A percentile compares a stretch with the other conserved stretches of the same genome.
Evolutionary conservation across 2,329 filamentous ascomycete genomes (phyloP).

Genomic region (Cladorrhinum sp.): DNA sequence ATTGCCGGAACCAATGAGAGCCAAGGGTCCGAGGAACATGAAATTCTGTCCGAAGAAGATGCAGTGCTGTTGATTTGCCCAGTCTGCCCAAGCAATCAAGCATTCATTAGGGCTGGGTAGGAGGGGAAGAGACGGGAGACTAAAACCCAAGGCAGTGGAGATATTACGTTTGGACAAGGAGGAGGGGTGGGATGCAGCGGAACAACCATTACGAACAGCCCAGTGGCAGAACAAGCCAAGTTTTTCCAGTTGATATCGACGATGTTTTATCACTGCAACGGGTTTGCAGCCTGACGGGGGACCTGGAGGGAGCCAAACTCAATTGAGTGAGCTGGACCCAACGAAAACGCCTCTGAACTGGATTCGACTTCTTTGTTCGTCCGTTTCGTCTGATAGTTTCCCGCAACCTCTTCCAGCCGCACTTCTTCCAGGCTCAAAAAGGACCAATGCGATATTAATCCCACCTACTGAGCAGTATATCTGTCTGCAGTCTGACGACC

Average conservation of each 20-base stretch:
- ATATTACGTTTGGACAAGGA: not conserved
- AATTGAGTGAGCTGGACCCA: not conserved
- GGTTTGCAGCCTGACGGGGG: not conserved
- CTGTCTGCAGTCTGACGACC: no score
- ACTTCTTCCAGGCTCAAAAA: not conserved
- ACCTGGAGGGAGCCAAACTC: no score
- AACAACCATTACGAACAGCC: no score
- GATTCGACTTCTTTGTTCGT: not conserved
- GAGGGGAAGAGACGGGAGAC: not conserved
- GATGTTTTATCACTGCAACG: not conserved
- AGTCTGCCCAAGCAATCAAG: not conserved
- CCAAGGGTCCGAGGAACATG: not conserved
- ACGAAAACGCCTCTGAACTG: not conserved
- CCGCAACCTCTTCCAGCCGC: not conserved
- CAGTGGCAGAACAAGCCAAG: no score
- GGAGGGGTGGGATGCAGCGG: not conserved
- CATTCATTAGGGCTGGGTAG: not conserved
- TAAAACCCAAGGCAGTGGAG: not conserved
- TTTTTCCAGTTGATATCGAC: not conserved
- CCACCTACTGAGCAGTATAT: not conserved
- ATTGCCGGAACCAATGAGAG: not conserved
- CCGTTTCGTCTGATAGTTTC: not conserved
- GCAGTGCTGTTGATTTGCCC: not conserved
- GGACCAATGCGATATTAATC: not conserved
- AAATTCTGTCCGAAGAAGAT: not conserved